Base-by-base conservation (phyloP, 2,329 filamentous ascomycete genomes). In the Fusarium armeniacum region DNA sequence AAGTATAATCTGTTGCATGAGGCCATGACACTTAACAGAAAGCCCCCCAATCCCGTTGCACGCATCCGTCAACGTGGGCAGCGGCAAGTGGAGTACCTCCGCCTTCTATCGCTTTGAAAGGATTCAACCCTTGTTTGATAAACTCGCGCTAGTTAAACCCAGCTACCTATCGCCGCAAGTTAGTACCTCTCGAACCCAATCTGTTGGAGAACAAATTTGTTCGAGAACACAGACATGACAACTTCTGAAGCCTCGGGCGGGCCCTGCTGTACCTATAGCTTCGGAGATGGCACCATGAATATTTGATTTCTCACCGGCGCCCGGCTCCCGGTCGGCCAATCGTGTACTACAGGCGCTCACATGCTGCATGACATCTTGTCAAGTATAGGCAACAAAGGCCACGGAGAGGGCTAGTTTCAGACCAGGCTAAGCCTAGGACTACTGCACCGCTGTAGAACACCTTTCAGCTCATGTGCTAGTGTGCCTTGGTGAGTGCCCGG, bases 31-130 rank as follows among this genome's bases (percentile, higher is more conserved):
- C 44, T 49, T 40, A 30, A 28, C 6, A 33, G 40, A 24, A 24
- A 62, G 32, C 16, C 49, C 67, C 62, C 69, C 69, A 71, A 71
- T 71, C 68, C 67, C 64, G 26, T 71, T 54, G 68, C 68, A 51
- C 41, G 62, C 22, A 58, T 65, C 43, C 24, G 40, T 35, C 68
- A 71, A 71, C 68, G 69, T 71, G 69, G 53, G 53, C 57, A 32
- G 36, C 61, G 61, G 68, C 43, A 71, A 62, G 68, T 71, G 68
- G 69, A 62, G 52, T 12, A 58, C 40, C 60, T 59, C 60, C 62
- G 45, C 36, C 67, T 56, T 65, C 20, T 58, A 58, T 38, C 46
- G 47, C 40, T 36, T 38, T 54, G 36, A 54, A 61, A 47, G 55
- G 47, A 43, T 49, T 49, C 16, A 12, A 6, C 24, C 63, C 62